Percentiles rank a stretch among this genome's conserved stretches.
phyloP scores from a whole-genome alignment of 2,329 filamentous ascomycete species.

The Purpureocillium takamizusanense region DNA sequence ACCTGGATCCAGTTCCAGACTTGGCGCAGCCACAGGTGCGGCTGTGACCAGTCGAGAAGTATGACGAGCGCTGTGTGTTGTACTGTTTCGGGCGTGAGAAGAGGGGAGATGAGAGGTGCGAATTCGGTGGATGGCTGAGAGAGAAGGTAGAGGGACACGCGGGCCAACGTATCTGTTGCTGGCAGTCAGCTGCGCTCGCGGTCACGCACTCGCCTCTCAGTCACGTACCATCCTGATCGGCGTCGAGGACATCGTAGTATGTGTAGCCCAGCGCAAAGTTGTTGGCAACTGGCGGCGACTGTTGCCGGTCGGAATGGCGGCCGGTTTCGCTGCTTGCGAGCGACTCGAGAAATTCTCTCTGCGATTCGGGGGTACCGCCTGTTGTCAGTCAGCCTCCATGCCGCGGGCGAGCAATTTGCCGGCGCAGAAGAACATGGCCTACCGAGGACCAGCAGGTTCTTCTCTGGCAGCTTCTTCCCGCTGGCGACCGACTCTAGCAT shows the following conservation, averaged over 20 bases:
- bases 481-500: conserved; percentile 87
- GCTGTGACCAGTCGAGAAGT: conserved; percentile 90
- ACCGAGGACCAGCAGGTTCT: conserved; percentile 83
- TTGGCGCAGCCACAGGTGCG: conserved; percentile 86
- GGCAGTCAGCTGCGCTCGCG: conserved; percentile 11
- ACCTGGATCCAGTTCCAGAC: conserved; percentile 84
- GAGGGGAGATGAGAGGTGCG: conserved; percentile 70
- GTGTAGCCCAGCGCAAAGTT: conserved; percentile 90
- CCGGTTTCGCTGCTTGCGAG: conserved; percentile 45
- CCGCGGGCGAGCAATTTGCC: conserved; percentile 15
- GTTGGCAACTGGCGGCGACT: conserved; percentile 74
- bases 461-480: conserved; percentile 82
- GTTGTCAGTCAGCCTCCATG: conserved; percentile 2
- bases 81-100: conserved; percentile 75
- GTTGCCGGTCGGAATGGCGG: conserved; percentile 46
- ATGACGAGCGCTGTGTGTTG: conserved; percentile 82
- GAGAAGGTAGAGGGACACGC: conserved; percentile 81
- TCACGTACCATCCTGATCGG: conserved; percentile 77
- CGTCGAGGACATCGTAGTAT: conserved; percentile 88
- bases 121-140: conserved; percentile 79
- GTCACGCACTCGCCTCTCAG: background rate
- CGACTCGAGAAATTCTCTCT: conserved; percentile 72
- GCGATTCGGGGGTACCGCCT: conserved; percentile 76
- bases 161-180: conserved; percentile 70
- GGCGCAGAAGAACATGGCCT: conserved; percentile 12